Evolutionary conservation across 2,329 filamentous ascomycete genomes (phyloP), one percentile per base, ranked within the genome.

Genomic region (Fusarium phyllophilum): DNA sequence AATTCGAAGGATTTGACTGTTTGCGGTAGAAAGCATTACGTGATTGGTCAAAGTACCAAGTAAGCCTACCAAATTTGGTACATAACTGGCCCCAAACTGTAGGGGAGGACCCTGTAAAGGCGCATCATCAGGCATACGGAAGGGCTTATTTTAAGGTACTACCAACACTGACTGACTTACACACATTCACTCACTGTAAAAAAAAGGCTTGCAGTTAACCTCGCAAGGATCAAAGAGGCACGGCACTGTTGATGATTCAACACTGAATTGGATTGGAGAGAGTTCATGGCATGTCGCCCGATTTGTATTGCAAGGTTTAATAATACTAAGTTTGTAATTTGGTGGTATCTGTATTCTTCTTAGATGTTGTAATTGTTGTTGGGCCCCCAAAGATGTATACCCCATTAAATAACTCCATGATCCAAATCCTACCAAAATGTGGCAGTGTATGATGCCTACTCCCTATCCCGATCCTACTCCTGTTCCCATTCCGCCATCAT

Each of bases 381-480:
- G 49, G 48, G 60, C 36, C 46, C 46, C 56, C 33, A 36, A 51
- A 34, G 17, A 48, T 39, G 57, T 61, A 63, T 65, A 59, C 73
- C 63, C 65, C 33, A 34, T 48, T n/a, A 60, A 71, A 57, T 68
- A 72, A 75, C 72, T 70, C 72, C 72, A 61, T 65, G 59, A 58
- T 65, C 64, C 39, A 61, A 62, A 48, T 70, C 74, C 62, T 59
- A 73, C 62, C 62, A 74, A 75, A 66, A 20, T 56, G 71, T 72
- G 73, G 72, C 75, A 72, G 64, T 77, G 72, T 75, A 57, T 69
- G 44, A 49, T 58, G 41, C 55, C 38, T 44, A 60, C 64, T 67
- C 64, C 64, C 38, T n/a, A 34, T 33, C 26, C 44, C 13, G 5
- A 61, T 55, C 55, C 66, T 52, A 22, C 33, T 69, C 48, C 48